Base-by-base conservation (phyloP, 306 rosid species). In the Alnus glutinosa region DNA sequence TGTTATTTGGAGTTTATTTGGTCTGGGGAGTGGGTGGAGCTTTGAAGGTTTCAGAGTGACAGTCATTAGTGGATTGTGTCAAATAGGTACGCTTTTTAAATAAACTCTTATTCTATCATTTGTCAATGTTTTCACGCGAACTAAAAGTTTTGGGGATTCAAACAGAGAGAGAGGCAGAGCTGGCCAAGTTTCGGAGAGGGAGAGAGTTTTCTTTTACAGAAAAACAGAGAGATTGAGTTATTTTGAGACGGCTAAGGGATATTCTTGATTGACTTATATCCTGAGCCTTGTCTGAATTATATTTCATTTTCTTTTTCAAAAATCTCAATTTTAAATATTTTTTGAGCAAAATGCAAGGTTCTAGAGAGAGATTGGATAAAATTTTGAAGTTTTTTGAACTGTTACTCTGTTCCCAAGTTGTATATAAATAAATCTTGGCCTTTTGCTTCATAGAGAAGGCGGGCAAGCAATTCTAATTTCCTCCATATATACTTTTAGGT, bases 41-140 rank as follows among this genome's bases (percentile, higher is more conserved):
- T 77, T 80, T 78, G 93, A 79, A 86, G 74, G 83, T 78, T 85
- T 86, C 90, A 84, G 77, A 82, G 64, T 74, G 58, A 12, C 42
- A 12, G 71, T 87, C 15, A 37, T 61, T 15, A 63, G 36, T 7
- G 23, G 3, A 59, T 75, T 81, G 87, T 86, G 74, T 79, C 81
- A 79, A 83, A 82, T 84, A 69, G 90, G 91, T 91, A 86, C 67
- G 88, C 66, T 64, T 82, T 58, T 61, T 55, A 54, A 76, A 47
- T 63, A 80, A 76, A 37, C 55, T 71, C 72, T 14, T 15, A 55
- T 47, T 15, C 34, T 77, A 70, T 78, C 66, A 75, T 2, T 39
- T 15, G 52, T 23, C 28, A 23, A 23, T 23, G 28, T 49, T 49
- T 49, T 9, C 14, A 49, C 14, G 52, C 10, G 14, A 49, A 10